Evolutionary conservation across 352 stramenopile genomes (phyloP).

Genomic region (Phytophthora megakarya): DNA sequence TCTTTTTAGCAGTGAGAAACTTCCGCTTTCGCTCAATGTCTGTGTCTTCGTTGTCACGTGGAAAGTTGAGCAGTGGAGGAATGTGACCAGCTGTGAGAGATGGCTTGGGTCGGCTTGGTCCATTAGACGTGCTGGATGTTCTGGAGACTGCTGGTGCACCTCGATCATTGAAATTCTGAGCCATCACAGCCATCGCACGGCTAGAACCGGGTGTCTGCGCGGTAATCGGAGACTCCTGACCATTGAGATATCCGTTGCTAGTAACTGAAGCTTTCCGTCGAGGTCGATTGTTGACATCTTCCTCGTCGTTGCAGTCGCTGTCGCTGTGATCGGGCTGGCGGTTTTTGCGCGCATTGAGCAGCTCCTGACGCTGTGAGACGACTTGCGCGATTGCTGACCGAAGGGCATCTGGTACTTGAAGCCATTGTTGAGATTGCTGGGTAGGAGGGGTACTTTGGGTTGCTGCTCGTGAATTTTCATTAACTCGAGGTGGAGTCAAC

Average conservation of each 20-base stretch:
- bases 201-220: neutral
- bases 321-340: neutral
- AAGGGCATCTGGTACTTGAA: constrained; percentile 12
- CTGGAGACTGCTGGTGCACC: neutral
- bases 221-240: neutral
- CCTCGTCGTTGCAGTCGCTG: neutral
- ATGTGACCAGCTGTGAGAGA: constrained; percentile 1
- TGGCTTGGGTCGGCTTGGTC: neutral
- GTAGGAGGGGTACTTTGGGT: neutral
- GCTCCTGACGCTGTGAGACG: constrained; percentile 28
- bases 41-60: neutral
- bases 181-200: neutral
- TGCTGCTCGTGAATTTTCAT: neutral
- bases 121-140: neutral
- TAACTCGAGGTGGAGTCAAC: neutral
- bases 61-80: constrained; percentile 6
- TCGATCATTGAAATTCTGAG: neutral
- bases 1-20: constrained; percentile 19
- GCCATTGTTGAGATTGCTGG: neutral
- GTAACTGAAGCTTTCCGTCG: neutral
- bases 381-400: constrained; percentile 32
- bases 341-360: constrained; percentile 7
- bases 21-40: constrained; percentile 21
- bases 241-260: neutral
- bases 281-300: too few species aligned